phyloP scores from a whole-genome alignment of 495 filamentous ascomycete genomes.

The Podospora appendiculata region DNA sequence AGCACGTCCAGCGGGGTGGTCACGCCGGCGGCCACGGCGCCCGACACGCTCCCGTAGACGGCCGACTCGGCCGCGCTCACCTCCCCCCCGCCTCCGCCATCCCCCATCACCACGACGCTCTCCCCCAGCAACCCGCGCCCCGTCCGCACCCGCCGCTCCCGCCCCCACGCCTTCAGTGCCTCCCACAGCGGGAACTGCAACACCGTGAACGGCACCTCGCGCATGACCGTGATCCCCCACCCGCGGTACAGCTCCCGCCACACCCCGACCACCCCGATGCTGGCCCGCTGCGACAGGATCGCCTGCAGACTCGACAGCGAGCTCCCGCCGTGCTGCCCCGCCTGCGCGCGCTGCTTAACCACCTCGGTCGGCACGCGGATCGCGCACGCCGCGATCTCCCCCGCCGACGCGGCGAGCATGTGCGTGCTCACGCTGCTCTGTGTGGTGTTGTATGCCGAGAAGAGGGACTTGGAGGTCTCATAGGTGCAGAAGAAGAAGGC shows the following conservation, averaged over 20 bases:
- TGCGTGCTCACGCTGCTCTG: slow-evolving; percentile 32
- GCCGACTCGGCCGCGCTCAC: slow-evolving; percentile 73
- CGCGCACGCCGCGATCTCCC: slow-evolving; percentile 88
- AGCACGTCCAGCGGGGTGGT: slow-evolving; percentile 95
- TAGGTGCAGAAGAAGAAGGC: slow-evolving; percentile 98
- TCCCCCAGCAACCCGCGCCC: slow-evolving; percentile 43
- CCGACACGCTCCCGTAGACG: slow-evolving; percentile 75
- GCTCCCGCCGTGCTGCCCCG: slow-evolving; percentile 55
- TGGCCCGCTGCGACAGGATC: slow-evolving; percentile 51
- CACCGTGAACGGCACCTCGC: slow-evolving; percentile 95
- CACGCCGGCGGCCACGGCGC: slow-evolving; percentile 76
- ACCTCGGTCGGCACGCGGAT: slow-evolving; percentile 94
- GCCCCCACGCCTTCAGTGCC: slow-evolving; percentile 60
- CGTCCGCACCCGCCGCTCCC: slow-evolving; percentile 26
- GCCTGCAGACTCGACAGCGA: slow-evolving; percentile 55
- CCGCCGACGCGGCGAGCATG: slow-evolving; percentile 80
- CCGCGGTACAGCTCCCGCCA: slow-evolving; percentile 84
- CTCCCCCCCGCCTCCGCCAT: slow-evolving; percentile 36
- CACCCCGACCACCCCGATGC: slow-evolving; percentile 47
- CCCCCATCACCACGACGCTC: background rate
- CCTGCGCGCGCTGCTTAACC: slow-evolving; percentile 93
- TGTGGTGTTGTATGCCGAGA: slow-evolving; percentile 15
- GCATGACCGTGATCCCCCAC: slow-evolving; percentile 82
- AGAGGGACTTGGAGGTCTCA: slow-evolving; percentile 64
- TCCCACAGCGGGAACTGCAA: slow-evolving; percentile 98